Conservation (phyloP, 306 rosid genomes). For the Prunus mume region DNA sequence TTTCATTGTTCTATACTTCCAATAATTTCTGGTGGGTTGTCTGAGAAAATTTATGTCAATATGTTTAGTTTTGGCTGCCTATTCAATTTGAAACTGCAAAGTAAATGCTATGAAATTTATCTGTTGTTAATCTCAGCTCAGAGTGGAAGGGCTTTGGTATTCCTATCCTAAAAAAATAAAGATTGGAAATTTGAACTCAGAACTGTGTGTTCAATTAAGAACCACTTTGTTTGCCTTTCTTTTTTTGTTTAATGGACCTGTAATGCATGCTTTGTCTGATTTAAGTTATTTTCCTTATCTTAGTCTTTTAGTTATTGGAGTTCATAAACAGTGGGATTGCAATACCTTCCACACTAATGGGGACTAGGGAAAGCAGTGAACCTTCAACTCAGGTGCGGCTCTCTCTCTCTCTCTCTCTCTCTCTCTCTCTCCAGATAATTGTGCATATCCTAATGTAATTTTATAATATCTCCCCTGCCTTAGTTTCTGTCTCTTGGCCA, state of each 20-base stretch:
- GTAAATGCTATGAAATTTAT: not conserved
- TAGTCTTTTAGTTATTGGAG: constrained; percentile 27
- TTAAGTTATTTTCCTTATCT: constrained; percentile 7
- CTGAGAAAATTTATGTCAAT: not conserved
- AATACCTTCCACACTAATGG: constrained; percentile 21
- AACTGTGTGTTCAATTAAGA: not conserved
- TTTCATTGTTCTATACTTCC: not conserved
- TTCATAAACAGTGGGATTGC: constrained; percentile 22
- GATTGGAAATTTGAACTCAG: not conserved
- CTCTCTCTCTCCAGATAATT: not conserved
- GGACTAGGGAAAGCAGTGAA: constrained; percentile 36
- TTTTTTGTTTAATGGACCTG: not conserved
- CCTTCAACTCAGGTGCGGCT: constrained; percentile 27
- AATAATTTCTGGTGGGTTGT: not conserved
- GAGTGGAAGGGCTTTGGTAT: not conserved
- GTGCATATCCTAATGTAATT: constrained; percentile 8
- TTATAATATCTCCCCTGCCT: not conserved
- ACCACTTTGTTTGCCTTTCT: too few species aligned
- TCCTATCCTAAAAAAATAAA: not conserved
- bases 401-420: constrained; percentile 3
- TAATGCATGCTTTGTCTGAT: not conserved
- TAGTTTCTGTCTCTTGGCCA: not conserved
- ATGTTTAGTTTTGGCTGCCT: not conserved
- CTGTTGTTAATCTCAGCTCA: not conserved
- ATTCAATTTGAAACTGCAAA: not conserved